A percentile compares a stretch with the other conserved stretches of the same genome.
Evolutionary conservation across 257 asterid genomes (phyloP).

Genomic region (Plectranthus barbatus): DNA sequence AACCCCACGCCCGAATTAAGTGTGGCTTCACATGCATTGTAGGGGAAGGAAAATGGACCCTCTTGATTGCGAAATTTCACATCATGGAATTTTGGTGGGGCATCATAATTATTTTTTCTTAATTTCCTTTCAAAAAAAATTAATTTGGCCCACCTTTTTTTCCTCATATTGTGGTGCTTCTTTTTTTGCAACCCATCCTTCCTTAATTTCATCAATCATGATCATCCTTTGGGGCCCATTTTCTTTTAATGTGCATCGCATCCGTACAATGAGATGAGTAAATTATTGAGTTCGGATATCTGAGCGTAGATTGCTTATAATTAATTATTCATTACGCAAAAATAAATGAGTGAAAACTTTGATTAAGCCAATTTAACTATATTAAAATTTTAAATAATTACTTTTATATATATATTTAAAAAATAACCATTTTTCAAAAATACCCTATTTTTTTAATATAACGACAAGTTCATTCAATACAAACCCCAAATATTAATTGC

Average conservation of each 20-base stretch:
- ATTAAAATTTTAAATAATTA: too few relatives aligned
- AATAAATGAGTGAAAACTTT: too few relatives aligned
- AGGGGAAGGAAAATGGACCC: conserved; percentile 11
- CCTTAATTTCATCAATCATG: background rate
- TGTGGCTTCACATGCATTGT: conserved; percentile 21
- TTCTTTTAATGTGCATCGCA: background rate
- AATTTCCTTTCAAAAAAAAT: background rate
- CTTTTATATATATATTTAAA: too few relatives aligned
- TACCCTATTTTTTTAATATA: too few relatives aligned
- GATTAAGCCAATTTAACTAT: too few relatives aligned
- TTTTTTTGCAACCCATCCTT: background rate
- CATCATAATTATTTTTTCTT: background rate
- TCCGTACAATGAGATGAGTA: background rate
- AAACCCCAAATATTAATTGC: too few relatives aligned
- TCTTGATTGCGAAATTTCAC: conserved; percentile 16
- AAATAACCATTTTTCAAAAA: too few relatives aligned
- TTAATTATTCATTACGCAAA: too few relatives aligned
- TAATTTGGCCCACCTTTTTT: conserved; percentile 20
- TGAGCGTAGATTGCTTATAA: background rate
- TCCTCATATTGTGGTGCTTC: conserved; percentile 11
- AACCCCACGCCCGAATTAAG: conserved; percentile 2
- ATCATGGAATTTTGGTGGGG: conserved; percentile 14
- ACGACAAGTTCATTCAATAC: too few relatives aligned
- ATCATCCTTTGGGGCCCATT: background rate
- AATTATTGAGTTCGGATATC: too few relatives aligned